phyloP scores from a whole-genome alignment of 306 rosid species.

The Vicia villosa region DNA sequence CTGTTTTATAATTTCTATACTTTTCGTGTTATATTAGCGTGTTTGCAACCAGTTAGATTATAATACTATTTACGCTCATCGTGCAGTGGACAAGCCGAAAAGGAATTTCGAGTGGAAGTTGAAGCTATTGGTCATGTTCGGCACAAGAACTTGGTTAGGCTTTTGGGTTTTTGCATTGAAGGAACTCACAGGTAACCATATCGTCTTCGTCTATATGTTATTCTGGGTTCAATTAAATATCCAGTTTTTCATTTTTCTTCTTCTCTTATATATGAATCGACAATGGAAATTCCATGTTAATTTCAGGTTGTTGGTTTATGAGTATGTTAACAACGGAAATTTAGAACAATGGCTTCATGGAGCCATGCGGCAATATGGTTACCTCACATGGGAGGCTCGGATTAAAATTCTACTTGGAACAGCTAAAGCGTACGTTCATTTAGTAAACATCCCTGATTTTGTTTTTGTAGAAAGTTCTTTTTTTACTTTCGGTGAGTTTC shows the following conservation, averaged over 20 bases:
- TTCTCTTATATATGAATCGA: not conserved
- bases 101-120: conserved; percentile 94
- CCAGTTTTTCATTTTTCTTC: not conserved
- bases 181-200: conserved; percentile 84
- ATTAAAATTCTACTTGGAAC: conserved; percentile 89
- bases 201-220: conserved; percentile 29
- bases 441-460: conserved; percentile 3
- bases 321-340: conserved; percentile 87
- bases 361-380: conserved; percentile 77
- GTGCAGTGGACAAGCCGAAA: conserved; percentile 92
- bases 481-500: conserved; percentile 15
- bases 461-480: not conserved
- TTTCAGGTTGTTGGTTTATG: conserved; percentile 83
- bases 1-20: not conserved
- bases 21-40: conserved; percentile 16
- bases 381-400: conserved; percentile 93
- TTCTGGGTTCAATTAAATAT: not conserved
- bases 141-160: conserved; percentile 90
- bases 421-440: conserved; percentile 73
- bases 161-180: conserved; percentile 89
- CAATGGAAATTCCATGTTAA: conserved; percentile 23
- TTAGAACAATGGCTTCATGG: conserved; percentile 96
- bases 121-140: conserved; percentile 97
- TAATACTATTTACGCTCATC: conserved; percentile 27
- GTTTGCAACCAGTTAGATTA: conserved; percentile 23